A percentile compares a stretch with the other conserved stretches of the same genome.
Conservation (phyloP, 768 basidiomycete species). For the Kwoniella shandongensis region DNA sequence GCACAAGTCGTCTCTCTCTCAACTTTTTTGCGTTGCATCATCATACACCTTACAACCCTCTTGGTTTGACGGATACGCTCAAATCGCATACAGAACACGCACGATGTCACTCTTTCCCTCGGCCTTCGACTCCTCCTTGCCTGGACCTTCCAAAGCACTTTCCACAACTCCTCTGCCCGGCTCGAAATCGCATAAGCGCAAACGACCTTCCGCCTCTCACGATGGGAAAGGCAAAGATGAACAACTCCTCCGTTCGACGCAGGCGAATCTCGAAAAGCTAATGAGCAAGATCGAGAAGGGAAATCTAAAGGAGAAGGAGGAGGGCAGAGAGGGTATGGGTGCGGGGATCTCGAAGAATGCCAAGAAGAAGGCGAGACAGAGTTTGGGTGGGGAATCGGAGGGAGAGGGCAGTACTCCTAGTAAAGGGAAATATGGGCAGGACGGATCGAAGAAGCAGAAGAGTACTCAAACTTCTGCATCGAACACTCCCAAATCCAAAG, state of each 20-base stretch:
- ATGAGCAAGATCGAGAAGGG: slow-evolving; percentile 46
- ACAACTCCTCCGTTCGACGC: slow-evolving; percentile 28
- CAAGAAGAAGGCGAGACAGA: slow-evolving; percentile 3
- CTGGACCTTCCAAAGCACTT: slow-evolving; percentile 21
- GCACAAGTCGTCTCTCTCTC: background rate
- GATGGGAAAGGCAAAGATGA: slow-evolving; percentile 2
- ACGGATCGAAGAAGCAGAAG: slow-evolving; percentile 3
- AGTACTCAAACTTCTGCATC: background rate
- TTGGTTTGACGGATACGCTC: no score
- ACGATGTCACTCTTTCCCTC: slow-evolving; percentile 45
- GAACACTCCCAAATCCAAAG: slow-evolving; percentile 1
- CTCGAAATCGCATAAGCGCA: slow-evolving; percentile 32
- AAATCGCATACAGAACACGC: background rate
- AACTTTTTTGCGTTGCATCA: background rate
- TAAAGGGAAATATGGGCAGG: slow-evolving; percentile 4
- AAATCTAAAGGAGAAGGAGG: slow-evolving; percentile 21
- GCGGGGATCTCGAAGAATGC: slow-evolving; percentile 15
- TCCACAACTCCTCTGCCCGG: slow-evolving; percentile 2
- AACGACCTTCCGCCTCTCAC: slow-evolving; percentile 25
- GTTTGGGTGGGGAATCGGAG: slow-evolving; percentile 1
- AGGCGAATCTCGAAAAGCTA: slow-evolving; percentile 48
- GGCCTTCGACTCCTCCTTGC: slow-evolving; percentile 28
- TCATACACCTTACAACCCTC: no score
- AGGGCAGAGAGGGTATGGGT: slow-evolving; percentile 34
- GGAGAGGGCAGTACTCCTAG: slow-evolving; percentile 4